Conservation (phyloP, 2,329 filamentous ascomycete species). For the Nemania diffusa region DNA sequence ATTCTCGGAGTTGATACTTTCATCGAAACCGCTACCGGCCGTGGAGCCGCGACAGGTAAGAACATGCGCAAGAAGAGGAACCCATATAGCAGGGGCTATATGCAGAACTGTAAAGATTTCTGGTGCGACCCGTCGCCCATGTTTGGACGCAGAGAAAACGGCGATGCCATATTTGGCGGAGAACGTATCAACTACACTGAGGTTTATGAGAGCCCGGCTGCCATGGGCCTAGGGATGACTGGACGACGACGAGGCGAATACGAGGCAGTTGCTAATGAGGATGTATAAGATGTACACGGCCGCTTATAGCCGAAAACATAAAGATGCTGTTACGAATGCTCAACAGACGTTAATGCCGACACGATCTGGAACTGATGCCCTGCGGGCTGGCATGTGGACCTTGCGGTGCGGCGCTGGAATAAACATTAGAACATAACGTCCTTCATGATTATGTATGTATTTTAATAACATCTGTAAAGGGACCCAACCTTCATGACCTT, state of each 20-base stretch:
- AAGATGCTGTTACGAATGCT: slow-evolving; percentile 6
- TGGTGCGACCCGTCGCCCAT: slow-evolving; percentile 91
- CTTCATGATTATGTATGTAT: slow-evolving; percentile 23
- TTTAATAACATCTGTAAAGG: slow-evolving; percentile 12
- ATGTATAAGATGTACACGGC: slow-evolving; percentile 64
- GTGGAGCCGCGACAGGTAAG: slow-evolving; percentile 70
- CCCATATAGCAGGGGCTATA: slow-evolving; percentile 82
- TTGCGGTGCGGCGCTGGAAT: slow-evolving; percentile 12
- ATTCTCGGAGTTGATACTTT: slow-evolving; percentile 93
- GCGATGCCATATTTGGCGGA: slow-evolving; percentile 80
- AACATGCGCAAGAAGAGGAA: slow-evolving; percentile 72
- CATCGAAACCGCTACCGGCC: slow-evolving; percentile 88
- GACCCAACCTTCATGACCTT: background rate
- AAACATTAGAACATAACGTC: slow-evolving; percentile 24
- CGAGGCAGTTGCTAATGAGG: slow-evolving; percentile 69
- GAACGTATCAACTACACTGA: slow-evolving; percentile 84
- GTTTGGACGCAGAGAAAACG: slow-evolving; percentile 79
- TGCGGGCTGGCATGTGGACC: slow-evolving; percentile 15
- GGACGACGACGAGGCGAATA: slow-evolving; percentile 67
- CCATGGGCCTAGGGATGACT: slow-evolving; percentile 65
- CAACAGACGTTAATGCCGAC: slow-evolving; percentile 28
- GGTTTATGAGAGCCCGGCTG: slow-evolving; percentile 85
- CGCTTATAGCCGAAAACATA: background rate
- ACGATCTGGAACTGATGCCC: slow-evolving; percentile 20
- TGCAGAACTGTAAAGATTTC: slow-evolving; percentile 96